Percentiles rank a stretch among this genome's conserved stretches.
These are phyloP conservation scores for Falciphora oryzae DNA, from an alignment of 2,329 filamentous ascomycete genomes.

Conservation along the genomic window DNA sequence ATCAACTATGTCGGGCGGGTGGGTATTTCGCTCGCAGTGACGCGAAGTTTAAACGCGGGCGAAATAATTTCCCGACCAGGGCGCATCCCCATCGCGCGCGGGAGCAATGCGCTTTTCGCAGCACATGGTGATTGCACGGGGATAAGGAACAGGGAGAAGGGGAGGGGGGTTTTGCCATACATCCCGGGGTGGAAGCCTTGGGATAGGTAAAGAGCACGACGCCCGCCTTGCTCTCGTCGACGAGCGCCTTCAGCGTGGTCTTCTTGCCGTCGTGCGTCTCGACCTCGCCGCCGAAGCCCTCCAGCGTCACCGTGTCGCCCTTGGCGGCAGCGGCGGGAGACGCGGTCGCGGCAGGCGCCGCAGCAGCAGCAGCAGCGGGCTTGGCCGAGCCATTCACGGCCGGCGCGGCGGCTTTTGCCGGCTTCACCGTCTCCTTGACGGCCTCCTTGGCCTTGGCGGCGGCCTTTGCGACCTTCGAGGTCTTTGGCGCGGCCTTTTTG, in stretches of 20 bases:
- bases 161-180: constrained; percentile 41
- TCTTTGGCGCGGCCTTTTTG: constrained; percentile 33
- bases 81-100: background rate
- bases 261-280: constrained; percentile 79
- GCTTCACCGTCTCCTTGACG: constrained; percentile 17
- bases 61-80: background rate
- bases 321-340: constrained; percentile 30
- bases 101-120: background rate
- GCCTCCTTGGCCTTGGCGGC: constrained; percentile 21
- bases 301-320: constrained; percentile 50
- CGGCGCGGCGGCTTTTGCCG: constrained; percentile 12
- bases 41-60: background rate
- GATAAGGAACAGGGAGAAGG: constrained; percentile 5
- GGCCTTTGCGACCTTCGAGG: constrained; percentile 19
- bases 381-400: constrained; percentile 16
- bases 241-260: constrained; percentile 72
- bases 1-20: background rate
- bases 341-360: constrained; percentile 26
- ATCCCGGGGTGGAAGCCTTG: constrained; percentile 88
- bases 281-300: constrained; percentile 63
- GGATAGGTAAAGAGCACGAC: constrained; percentile 95
- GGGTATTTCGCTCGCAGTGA: background rate
- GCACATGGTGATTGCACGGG: background rate
- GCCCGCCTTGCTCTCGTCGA: constrained; percentile 77
- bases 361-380: constrained; percentile 19